A percentile compares a stretch with the other conserved stretches of the same genome.
phyloP scores from a whole-genome alignment of 1,284 basidiomycete species.

The Cutaneotrichosporon spelunceum region DNA sequence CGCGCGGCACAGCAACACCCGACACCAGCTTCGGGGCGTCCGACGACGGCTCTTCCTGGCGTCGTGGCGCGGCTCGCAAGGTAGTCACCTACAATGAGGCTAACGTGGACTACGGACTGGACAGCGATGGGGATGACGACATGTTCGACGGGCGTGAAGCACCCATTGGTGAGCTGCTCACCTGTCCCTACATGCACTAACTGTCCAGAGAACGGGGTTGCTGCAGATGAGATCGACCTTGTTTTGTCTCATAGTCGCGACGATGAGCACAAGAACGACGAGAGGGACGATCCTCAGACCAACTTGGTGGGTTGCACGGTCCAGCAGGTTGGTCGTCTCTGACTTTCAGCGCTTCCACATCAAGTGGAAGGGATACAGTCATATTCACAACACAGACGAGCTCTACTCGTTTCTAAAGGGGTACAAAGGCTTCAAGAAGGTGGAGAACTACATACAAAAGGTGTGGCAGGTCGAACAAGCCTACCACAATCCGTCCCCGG shows the following conservation, averaged over 20 bases:
- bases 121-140: conserved; percentile 68
- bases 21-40: conserved; percentile 40
- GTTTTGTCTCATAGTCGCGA: conserved; percentile 78
- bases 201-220: conserved; percentile 24
- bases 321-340: no score
- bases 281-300: conserved; percentile 73
- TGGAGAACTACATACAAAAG: conserved; percentile 98
- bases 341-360: conserved; percentile 77
- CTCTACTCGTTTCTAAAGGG: conserved; percentile 79
- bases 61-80: conserved; percentile 74
- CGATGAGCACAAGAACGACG: conserved; percentile 70
- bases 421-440: conserved; percentile 82
- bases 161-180: conserved; percentile 22
- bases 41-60: conserved; percentile 63
- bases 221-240: conserved; percentile 75
- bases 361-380: conserved; percentile 93
- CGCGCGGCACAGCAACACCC: conserved; percentile 32
- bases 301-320: conserved; percentile 65
- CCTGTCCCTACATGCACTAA: neutral
- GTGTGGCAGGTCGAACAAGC: conserved; percentile 66
- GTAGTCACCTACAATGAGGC: conserved; percentile 69
- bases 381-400: conserved; percentile 95
- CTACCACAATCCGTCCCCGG: conserved; percentile 55
- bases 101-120: conserved; percentile 56
- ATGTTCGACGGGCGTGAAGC: conserved; percentile 62